These are phyloP conservation scores for Parachlorella kessleri DNA, from an alignment of 139 green algal species.

Conservation along the genomic window DNA sequence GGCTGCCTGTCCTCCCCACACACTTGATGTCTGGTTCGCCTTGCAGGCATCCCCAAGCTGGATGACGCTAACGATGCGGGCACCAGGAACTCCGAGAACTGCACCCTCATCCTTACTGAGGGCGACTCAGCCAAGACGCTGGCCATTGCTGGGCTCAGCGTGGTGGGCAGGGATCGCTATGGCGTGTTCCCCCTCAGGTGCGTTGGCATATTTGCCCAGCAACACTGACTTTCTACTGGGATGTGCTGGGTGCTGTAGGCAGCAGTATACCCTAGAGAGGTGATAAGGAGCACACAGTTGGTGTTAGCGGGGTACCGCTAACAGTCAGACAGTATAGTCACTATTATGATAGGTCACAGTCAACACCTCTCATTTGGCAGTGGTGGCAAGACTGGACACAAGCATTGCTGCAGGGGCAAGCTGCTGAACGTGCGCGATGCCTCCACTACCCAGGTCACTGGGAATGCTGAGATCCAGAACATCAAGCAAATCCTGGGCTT, in stretches of 20 bases:
- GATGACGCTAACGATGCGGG: conserved; percentile 98
- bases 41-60: conserved; percentile 95
- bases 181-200: conserved; percentile 97
- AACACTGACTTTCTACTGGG: too few relatives aligned
- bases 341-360: too few relatives aligned
- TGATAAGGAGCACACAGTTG: too few relatives aligned
- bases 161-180: conserved; percentile 95
- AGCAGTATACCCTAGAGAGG: too few relatives aligned
- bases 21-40: too few relatives aligned
- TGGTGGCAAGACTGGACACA: too few relatives aligned
- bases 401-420: conserved; percentile 86
- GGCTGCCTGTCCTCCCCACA: too few relatives aligned
- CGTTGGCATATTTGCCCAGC: too few relatives aligned
- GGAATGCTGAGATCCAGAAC: conserved; percentile 96
- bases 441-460: conserved; percentile 83
- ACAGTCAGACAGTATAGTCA: too few relatives aligned
- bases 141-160: conserved; percentile 90
- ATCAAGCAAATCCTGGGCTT: conserved; percentile 99
- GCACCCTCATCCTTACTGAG: conserved; percentile 99
- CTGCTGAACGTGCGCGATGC: conserved; percentile 99
- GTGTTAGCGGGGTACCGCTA: too few relatives aligned
- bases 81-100: conserved; percentile 79
- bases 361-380: too few relatives aligned
- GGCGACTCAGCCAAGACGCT: conserved; percentile 98
- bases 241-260: too few relatives aligned